A percentile compares a stretch with the other conserved stretches of the same genome.
phyloP scores from a whole-genome alignment of 257 asterid species.

The Solanum tacnaense region DNA sequence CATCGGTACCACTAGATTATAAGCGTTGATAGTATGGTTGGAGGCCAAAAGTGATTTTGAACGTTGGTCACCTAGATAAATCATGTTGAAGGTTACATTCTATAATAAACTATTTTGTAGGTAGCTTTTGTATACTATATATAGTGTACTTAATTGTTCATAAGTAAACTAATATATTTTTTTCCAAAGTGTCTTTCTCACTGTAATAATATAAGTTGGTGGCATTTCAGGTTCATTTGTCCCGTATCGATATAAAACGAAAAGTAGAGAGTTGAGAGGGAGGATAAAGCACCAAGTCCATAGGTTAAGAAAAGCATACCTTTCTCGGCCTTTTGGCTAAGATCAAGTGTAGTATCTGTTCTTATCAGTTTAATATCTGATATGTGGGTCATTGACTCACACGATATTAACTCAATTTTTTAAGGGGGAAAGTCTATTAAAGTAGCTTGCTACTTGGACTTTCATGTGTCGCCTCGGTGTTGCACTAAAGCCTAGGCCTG shows the following conservation, averaged over 20 bases:
- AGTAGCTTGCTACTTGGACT: too few relatives aligned
- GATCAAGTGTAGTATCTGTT: constrained; percentile 39
- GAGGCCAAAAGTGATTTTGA: not conserved
- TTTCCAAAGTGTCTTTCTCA: not conserved
- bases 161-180: not conserved
- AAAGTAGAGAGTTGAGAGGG: too few relatives aligned
- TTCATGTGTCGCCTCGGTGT: too few relatives aligned
- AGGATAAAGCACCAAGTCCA: too few relatives aligned
- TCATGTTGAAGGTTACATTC: not conserved
- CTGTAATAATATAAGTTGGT: not conserved
- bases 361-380: constrained; percentile 13
- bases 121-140: not conserved
- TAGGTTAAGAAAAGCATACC: not conserved
- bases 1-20: not conserved
- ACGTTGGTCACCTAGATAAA: not conserved
- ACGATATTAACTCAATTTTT: constrained; percentile 19
- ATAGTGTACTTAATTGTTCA: not conserved
- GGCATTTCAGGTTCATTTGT: not conserved
- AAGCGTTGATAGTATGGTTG: not conserved
- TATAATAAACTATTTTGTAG: not conserved
- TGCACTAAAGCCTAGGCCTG: too few relatives aligned
- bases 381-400: not conserved
- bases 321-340: constrained; percentile 41
- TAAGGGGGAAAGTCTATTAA: not conserved
- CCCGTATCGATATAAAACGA: not conserved